These are phyloP conservation scores for Penicillium desertorum DNA, from an alignment of 495 filamentous ascomycete genomes.

Conservation along the genomic window DNA sequence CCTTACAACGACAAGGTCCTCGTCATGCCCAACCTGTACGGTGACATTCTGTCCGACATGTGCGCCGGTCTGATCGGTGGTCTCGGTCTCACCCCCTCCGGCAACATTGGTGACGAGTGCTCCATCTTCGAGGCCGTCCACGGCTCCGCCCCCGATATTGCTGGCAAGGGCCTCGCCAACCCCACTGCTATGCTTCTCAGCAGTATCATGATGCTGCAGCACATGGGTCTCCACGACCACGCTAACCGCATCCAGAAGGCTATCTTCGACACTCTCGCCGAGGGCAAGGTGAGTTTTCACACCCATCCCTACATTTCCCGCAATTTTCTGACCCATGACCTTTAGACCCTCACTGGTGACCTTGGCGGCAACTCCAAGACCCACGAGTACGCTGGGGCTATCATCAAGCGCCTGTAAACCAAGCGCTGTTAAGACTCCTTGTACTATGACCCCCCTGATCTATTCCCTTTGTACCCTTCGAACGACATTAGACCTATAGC, in stretches of 20 bases:
- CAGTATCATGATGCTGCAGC: constrained; percentile 98
- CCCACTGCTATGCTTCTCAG: constrained; percentile 88
- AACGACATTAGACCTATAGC: constrained; percentile 48
- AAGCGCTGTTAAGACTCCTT: constrained; percentile 29
- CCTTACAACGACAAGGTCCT: constrained; percentile 99
- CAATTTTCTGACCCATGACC: constrained; percentile 5
- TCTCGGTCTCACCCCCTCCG: constrained; percentile 93
- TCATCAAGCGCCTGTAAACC: constrained; percentile 77
- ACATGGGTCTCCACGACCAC: constrained; percentile 88
- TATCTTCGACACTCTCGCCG: constrained; percentile 88
- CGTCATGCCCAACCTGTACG: constrained; percentile 99
- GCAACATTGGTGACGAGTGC: constrained; percentile 98
- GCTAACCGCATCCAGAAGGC: constrained; percentile 88
- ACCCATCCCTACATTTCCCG: background rate
- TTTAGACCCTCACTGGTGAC: constrained; percentile 81
- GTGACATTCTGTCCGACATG: constrained; percentile 99
- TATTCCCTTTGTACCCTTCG: constrained; percentile 40
- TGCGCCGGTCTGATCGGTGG: constrained; percentile 98
- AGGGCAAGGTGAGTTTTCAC: constrained; percentile 71
- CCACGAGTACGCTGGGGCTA: constrained; percentile 83
- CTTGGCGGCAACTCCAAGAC: constrained; percentile 94
- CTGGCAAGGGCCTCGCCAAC: constrained; percentile 92
- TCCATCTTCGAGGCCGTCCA: constrained; percentile 99
- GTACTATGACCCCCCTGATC: constrained; percentile 43
- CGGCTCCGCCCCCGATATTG: constrained; percentile 96